A percentile compares a stretch with the other conserved stretches of the same genome.
Evolutionary conservation across 1,284 basidiomycete species (phyloP).

Genomic region (Apiotrichum veenhuisii): DNA sequence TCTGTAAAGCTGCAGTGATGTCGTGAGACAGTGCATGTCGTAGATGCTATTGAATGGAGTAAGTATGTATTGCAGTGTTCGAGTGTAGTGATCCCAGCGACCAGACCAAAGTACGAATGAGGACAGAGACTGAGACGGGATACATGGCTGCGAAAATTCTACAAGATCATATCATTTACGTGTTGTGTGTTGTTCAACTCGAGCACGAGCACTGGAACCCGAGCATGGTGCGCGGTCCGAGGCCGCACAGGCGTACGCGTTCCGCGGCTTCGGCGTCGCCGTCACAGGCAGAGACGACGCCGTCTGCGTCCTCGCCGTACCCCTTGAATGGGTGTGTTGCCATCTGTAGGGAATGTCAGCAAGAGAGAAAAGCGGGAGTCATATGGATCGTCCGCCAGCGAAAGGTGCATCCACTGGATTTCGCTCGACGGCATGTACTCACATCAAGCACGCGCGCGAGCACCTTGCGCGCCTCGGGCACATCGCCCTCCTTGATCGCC

Average conservation of each 20-base stretch:
- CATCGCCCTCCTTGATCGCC: conserved; percentile 59
- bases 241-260: conserved; percentile 63
- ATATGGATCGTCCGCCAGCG: background rate
- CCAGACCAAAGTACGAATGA: too few species aligned
- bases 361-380: too few species aligned
- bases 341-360: conserved; percentile 65
- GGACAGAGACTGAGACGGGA: too few species aligned
- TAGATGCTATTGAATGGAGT: background rate
- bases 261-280: conserved; percentile 61
- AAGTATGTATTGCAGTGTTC: conserved; percentile 1
- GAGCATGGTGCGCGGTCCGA: conserved; percentile 69
- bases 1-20: background rate
- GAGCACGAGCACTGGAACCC: conserved; percentile 94
- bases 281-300: conserved; percentile 56
- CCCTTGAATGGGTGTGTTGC: conserved; percentile 69
- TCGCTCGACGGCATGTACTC: conserved; percentile 10
- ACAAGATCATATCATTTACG: background rate
- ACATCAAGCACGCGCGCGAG: conserved; percentile 28
- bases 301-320: conserved; percentile 74
- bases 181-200: conserved; percentile 53
- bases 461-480: conserved; percentile 23
- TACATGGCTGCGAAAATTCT: background rate
- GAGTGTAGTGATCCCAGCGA: too few species aligned
- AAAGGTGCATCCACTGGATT: background rate
- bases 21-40: background rate